Evolutionary conservation across 2,329 filamentous ascomycete species (phyloP).

Genomic region (Clonostachys chloroleuca): DNA sequence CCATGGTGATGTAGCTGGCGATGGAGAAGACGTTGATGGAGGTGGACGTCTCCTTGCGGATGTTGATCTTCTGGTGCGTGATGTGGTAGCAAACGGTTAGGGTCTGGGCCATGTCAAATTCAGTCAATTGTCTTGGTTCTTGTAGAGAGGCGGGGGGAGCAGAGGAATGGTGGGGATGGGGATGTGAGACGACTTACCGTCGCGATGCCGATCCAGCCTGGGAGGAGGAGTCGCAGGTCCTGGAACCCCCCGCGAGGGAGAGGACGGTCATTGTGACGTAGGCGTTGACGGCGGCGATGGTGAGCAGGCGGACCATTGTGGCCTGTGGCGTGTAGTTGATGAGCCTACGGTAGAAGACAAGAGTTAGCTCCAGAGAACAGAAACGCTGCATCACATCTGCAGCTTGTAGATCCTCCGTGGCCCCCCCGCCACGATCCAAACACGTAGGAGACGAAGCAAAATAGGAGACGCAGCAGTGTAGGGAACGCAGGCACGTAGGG

Average conservation of each 20-base stretch:
- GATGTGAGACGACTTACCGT: conserved; percentile 46
- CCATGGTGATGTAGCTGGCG: conserved; percentile 73
- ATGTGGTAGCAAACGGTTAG: conserved; percentile 72
- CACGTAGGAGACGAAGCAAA: background rate
- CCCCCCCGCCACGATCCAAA: background rate
- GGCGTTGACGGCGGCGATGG: conserved; percentile 69
- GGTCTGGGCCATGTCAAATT: conserved; percentile 38
- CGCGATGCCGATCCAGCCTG: conserved; percentile 75
- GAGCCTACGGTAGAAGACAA: conserved; percentile 49
- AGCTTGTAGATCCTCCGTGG: background rate
- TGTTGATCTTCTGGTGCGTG: conserved; percentile 74
- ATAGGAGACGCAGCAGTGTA: background rate
- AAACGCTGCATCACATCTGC: background rate
- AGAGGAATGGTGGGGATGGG: too few species aligned
- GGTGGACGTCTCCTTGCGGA: conserved; percentile 72
- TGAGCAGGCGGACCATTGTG: conserved; percentile 74
- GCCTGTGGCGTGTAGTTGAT: conserved; percentile 79
- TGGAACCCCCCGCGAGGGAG: conserved; percentile 66
- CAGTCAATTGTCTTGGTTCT: background rate
- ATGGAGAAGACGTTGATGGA: conserved; percentile 75
- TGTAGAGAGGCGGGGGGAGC: background rate
- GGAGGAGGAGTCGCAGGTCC: conserved; percentile 66
- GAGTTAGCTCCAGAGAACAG: background rate
- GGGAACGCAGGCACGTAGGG: background rate
- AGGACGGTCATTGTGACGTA: conserved; percentile 72